phyloP scores from a whole-genome alignment of 768 basidiomycete species.

The Fibroporia radiculosa region DNA sequence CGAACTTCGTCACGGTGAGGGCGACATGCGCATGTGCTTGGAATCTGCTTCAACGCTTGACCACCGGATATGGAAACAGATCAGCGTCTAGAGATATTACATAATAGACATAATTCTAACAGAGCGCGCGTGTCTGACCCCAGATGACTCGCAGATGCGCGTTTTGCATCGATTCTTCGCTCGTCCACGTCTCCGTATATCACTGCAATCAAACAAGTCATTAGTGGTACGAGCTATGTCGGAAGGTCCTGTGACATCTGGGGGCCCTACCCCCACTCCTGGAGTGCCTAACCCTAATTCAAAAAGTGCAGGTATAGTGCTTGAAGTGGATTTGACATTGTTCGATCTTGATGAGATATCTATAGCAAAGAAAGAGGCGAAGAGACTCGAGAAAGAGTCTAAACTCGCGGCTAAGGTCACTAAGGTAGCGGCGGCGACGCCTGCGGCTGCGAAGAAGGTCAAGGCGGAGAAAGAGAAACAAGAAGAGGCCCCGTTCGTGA shows the following conservation, averaged over 20 bases:
- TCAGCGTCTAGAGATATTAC: background rate
- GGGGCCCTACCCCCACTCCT: background rate
- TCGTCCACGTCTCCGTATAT: background rate
- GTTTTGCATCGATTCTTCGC: slow-evolving; percentile 4
- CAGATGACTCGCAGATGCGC: background rate
- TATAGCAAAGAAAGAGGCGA: slow-evolving; percentile 70
- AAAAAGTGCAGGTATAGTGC: slow-evolving; percentile 6
- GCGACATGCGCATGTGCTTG: too few species aligned
- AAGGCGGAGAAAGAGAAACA: slow-evolving; percentile 76
- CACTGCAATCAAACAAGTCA: background rate
- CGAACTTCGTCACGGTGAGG: too few species aligned
- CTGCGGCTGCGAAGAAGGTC: slow-evolving; percentile 54
- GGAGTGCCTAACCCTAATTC: slow-evolving; percentile 1
- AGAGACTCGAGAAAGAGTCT: slow-evolving; percentile 70
- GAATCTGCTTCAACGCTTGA: too few species aligned
- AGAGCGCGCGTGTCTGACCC: slow-evolving; percentile 1
- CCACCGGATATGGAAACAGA: too few species aligned
- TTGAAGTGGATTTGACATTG: background rate
- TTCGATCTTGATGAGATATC: background rate
- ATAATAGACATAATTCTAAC: background rate
- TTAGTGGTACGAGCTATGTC: slow-evolving; percentile 2
- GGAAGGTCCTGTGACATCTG: background rate
- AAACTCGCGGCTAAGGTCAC: slow-evolving; percentile 61
- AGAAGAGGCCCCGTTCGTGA: slow-evolving; percentile 72
- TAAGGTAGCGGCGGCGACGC: slow-evolving; percentile 36